A percentile compares a stretch with the other conserved stretches of the same genome.
These are phyloP conservation scores for Phoenix dactylifera DNA, from an alignment of 176 grass and related monocot species.

Conservation along the genomic window DNA sequence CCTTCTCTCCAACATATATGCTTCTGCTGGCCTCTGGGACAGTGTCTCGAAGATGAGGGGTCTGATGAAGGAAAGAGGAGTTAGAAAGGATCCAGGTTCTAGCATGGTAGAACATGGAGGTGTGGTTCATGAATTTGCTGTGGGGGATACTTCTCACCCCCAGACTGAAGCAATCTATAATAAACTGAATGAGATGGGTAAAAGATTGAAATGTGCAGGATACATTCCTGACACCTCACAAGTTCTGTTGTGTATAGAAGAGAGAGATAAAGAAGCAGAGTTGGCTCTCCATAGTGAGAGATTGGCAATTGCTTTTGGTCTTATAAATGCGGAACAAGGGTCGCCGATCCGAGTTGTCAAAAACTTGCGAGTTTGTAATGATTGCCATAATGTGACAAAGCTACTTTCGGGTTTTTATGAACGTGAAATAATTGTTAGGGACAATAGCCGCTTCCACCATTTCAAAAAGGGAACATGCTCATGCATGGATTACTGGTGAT, in stretches of 20 bases:
- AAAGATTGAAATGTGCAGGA: not conserved
- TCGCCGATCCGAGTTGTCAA: constrained; percentile 1
- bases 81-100: constrained; percentile 8
- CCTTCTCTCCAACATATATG: constrained; percentile 9
- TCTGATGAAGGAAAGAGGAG: constrained; percentile 9
- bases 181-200: constrained; percentile 9
- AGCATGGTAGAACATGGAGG: constrained; percentile 2
- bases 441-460: constrained; percentile 10
- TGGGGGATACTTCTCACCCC: constrained; percentile 1
- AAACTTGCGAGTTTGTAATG: constrained; percentile 3
- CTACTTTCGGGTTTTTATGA: constrained; percentile 10
- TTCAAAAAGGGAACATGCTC: constrained; percentile 4
- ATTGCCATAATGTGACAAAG: constrained; percentile 8
- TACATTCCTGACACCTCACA: constrained; percentile 7
- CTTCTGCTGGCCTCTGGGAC: constrained; percentile 1
- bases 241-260: constrained; percentile 1
- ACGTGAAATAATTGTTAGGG: constrained; percentile 8
- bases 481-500: constrained; percentile 5
- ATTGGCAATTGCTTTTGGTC: constrained; percentile 4
- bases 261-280: constrained; percentile 4
- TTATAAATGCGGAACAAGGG: not conserved
- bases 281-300: constrained; percentile 7
- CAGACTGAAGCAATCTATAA: constrained; percentile 1
- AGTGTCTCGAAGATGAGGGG: not conserved
- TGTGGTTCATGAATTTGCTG: not conserved